A percentile compares a stretch with the other conserved stretches of the same genome.
Conservation (phyloP, 2,329 filamentous ascomycete species). For the Tolypocladium ovalisporum region DNA sequence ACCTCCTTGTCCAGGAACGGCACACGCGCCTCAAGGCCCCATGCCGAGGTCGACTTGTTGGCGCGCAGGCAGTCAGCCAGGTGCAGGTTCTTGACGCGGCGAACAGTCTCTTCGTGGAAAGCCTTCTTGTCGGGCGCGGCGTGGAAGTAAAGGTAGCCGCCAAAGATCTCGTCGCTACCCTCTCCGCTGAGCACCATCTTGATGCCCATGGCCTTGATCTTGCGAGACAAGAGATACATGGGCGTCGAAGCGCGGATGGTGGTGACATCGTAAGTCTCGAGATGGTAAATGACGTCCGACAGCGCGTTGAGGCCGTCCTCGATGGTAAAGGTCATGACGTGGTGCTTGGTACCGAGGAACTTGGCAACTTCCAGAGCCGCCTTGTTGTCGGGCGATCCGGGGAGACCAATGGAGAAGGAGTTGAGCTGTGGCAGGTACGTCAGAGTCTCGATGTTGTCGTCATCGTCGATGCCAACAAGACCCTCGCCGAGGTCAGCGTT, state of each 20-base stretch:
- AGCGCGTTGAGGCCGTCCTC: conserved; percentile 95
- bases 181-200: conserved; percentile 99
- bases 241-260: conserved; percentile 97
- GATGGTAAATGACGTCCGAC: conserved; percentile 94
- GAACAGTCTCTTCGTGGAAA: conserved; percentile 94
- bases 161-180: conserved; percentile 96
- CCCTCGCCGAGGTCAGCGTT: conserved; percentile 54
- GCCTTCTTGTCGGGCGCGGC: conserved; percentile 78
- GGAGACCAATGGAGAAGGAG: conserved; percentile 96
- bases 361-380: conserved; percentile 89
- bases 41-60: conserved; percentile 98
- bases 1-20: conserved; percentile 93
- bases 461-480: conserved; percentile 88
- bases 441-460: conserved; percentile 78
- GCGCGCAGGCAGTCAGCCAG: conserved; percentile 92
- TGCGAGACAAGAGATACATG: conserved; percentile 95
- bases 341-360: conserved; percentile 95
- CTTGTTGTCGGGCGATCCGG: conserved; percentile 82
- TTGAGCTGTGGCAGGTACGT: conserved; percentile 91
- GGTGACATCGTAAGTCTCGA: conserved; percentile 96
- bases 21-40: conserved; percentile 95
- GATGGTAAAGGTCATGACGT: conserved; percentile 96
- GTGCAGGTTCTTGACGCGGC: conserved; percentile 92
- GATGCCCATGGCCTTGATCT: conserved; percentile 98
- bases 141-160: conserved; percentile 98